These are phyloP conservation scores for Fusarium proliferatum DNA, from an alignment of 2,329 filamentous ascomycete species.

Conservation along the genomic window DNA sequence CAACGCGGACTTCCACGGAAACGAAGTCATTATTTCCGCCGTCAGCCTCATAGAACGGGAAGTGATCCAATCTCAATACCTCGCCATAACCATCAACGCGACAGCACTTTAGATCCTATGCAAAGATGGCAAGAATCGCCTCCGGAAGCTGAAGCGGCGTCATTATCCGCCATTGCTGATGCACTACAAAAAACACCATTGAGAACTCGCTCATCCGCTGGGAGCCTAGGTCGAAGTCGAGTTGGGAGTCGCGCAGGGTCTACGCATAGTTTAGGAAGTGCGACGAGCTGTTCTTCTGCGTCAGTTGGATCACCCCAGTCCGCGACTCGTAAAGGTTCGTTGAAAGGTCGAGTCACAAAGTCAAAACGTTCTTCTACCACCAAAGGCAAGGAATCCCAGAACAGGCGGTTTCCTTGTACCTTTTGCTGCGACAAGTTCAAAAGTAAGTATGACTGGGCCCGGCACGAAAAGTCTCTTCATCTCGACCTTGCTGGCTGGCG, in stretches of 20 bases:
- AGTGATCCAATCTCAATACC: conserved; percentile 26
- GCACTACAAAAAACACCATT: conserved; percentile 17
- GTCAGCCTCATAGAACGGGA: neutral
- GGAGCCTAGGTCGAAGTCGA: conserved; percentile 19
- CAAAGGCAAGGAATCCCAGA: neutral
- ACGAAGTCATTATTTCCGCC: conserved; percentile 22
- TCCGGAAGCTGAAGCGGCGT: conserved; percentile 37
- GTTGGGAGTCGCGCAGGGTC: conserved; percentile 27
- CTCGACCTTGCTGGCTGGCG: conserved; percentile 38
- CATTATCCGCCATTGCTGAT: conserved; percentile 33
- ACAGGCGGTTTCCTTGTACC: conserved; percentile 34
- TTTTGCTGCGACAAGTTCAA: conserved; percentile 43
- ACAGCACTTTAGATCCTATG: conserved; percentile 29
- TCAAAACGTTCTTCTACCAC: neutral
- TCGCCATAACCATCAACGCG: neutral
- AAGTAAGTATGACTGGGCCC: conserved; percentile 42
- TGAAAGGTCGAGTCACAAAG: conserved; percentile 20
- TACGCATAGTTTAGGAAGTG: conserved; percentile 28
- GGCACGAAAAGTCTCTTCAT: conserved; percentile 39
- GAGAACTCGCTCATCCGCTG: conserved; percentile 14
- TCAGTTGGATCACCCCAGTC: conserved; percentile 13
- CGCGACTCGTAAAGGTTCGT: neutral
- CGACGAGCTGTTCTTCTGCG: conserved; percentile 31
- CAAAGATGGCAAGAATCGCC: conserved; percentile 42
- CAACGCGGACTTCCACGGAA: conserved; percentile 15